These are phyloP conservation scores for Curvularia sp. DNA, from an alignment of 2,329 filamentous ascomycete genomes.

Conservation along the genomic window DNA sequence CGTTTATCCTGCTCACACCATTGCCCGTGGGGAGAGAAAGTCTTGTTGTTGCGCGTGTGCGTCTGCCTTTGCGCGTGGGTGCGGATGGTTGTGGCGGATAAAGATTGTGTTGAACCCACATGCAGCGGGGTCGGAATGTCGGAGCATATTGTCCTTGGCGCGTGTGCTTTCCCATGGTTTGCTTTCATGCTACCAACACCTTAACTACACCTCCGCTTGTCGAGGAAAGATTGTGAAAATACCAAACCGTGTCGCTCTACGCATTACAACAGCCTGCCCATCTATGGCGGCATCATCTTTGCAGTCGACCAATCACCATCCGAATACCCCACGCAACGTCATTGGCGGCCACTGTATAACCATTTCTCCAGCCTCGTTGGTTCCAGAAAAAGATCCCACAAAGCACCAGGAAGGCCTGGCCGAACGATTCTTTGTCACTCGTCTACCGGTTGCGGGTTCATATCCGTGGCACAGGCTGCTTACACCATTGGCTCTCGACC, in stretches of 20 bases:
- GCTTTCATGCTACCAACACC: slow-evolving; percentile 6
- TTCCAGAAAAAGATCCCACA: slow-evolving; percentile 24
- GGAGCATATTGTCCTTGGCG: slow-evolving; percentile 13
- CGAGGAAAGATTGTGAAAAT: background rate
- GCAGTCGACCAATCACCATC: slow-evolving; percentile 21
- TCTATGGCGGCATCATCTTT: slow-evolving; percentile 18
- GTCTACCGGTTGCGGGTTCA: slow-evolving; percentile 36
- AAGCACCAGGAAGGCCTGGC: slow-evolving; percentile 32
- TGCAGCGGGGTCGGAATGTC: slow-evolving; percentile 20
- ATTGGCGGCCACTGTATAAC: slow-evolving; percentile 13
- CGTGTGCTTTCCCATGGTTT: slow-evolving; percentile 3
- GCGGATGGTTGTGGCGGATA: slow-evolving; percentile 29
- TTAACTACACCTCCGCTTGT: background rate
- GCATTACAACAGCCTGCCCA: background rate
- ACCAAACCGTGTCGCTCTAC: background rate
- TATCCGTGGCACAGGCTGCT: slow-evolving; percentile 7
- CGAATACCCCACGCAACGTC: slow-evolving; percentile 18
- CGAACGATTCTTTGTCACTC: slow-evolving; percentile 32
- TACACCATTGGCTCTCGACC: slow-evolving; percentile 3
- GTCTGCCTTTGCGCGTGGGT: slow-evolving; percentile 24
- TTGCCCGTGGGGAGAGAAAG: slow-evolving; percentile 23
- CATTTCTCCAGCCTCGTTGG: slow-evolving; percentile 9
- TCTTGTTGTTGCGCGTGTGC: slow-evolving; percentile 21
- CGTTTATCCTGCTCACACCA: slow-evolving; percentile 33
- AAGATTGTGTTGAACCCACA: slow-evolving; percentile 19